Evolutionary conservation across 2,329 filamentous ascomycete species (phyloP).

Genomic region (Epichloe gansuensis): DNA sequence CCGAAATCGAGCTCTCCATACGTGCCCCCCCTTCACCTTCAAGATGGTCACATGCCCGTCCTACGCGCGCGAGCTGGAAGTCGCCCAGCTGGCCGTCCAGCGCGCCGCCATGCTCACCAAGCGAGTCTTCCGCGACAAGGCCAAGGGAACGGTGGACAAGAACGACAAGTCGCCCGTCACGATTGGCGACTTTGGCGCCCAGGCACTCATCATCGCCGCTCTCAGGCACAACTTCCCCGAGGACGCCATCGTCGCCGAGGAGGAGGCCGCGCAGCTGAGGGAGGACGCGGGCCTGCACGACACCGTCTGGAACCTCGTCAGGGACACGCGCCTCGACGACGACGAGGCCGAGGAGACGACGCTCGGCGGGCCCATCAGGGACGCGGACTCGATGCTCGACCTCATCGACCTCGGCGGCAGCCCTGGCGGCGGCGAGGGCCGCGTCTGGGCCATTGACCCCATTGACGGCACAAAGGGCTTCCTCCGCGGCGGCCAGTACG

Average conservation of each 20-base stretch:
- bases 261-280: constrained; percentile 73
- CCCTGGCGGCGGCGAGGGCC: constrained; percentile 56
- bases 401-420: constrained; percentile 57
- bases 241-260: constrained; percentile 88
- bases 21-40: constrained; percentile 6
- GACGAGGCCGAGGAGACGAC: constrained; percentile 42
- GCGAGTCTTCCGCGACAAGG: constrained; percentile 58
- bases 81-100: constrained; percentile 82
- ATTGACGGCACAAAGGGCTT: constrained; percentile 98
- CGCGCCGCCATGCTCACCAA: constrained; percentile 48
- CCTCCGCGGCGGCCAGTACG: constrained; percentile 90
- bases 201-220: constrained; percentile 87
- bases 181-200: constrained; percentile 94
- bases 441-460: constrained; percentile 94
- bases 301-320: constrained; percentile 73
- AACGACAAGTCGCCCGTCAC: constrained; percentile 94
- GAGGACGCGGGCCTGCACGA: constrained; percentile 52
- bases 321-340: constrained; percentile 51
- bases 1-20: neutral
- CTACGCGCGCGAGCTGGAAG: constrained; percentile 66
- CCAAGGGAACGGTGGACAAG: constrained; percentile 83
- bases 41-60: constrained; percentile 23
- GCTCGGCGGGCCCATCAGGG: constrained; percentile 54
- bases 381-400: constrained; percentile 52
- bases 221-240: constrained; percentile 79